Percentiles rank a stretch among this genome's conserved stretches.
Conservation (phyloP, 2,329 filamentous ascomycete species). For the Xylaria hypoxylon region DNA sequence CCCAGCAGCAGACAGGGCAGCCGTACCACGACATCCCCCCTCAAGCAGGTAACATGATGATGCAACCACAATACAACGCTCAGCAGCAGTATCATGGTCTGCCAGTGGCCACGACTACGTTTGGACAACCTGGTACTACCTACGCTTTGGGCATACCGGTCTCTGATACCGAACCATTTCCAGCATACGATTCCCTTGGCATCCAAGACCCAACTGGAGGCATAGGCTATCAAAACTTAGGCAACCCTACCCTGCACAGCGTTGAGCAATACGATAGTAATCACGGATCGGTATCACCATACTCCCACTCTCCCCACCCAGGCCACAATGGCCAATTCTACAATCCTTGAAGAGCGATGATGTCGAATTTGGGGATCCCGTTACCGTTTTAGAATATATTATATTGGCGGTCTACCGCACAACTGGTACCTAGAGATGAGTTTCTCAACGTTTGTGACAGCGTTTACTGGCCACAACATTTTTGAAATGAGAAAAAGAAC, state of each 20-base stretch:
- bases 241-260: constrained; percentile 49
- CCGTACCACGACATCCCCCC: constrained; percentile 32
- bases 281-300: constrained; percentile 58
- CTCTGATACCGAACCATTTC: constrained; percentile 53
- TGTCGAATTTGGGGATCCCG: not conserved
- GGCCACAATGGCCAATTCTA: constrained; percentile 54
- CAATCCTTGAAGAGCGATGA: constrained; percentile 36
- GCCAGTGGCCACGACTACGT: constrained; percentile 47
- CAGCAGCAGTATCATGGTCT: constrained; percentile 49
- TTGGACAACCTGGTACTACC: constrained; percentile 44
- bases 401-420: constrained; percentile 30
- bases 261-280: constrained; percentile 55
- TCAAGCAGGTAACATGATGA: constrained; percentile 42
- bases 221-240: constrained; percentile 51
- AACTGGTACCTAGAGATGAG: constrained; percentile 39
- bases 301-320: constrained; percentile 56
- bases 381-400: constrained; percentile 37
- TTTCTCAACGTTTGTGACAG: constrained; percentile 4
- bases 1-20: constrained; percentile 35
- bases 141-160: constrained; percentile 49
- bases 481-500: not conserved
- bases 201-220: constrained; percentile 51
- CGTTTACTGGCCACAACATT: not conserved
- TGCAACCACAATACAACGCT: constrained; percentile 42
- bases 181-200: constrained; percentile 54